Evolutionary conservation across 306 rosid genomes (phyloP).

Genomic region (Psophocarpus tetragonolobus): DNA sequence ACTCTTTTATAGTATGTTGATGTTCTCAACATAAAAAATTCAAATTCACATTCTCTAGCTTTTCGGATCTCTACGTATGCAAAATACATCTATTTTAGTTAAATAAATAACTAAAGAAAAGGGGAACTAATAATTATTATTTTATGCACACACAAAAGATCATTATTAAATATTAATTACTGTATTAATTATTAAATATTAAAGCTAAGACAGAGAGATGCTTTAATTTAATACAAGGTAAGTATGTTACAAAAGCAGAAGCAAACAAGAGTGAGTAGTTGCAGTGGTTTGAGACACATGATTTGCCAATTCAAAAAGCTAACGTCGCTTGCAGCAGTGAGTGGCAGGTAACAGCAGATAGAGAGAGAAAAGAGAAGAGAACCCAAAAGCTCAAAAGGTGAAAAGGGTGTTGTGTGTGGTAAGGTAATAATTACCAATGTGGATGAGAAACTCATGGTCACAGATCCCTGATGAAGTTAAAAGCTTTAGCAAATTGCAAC

Average conservation of each 20-base stretch:
- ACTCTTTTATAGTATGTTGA: too few relatives aligned
- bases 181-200: too few relatives aligned
- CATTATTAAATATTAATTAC: neutral
- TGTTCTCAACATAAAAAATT: too few relatives aligned
- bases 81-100: too few relatives aligned
- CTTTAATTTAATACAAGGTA: neutral
- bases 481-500: neutral
- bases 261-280: constrained; percentile 36
- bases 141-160: neutral
- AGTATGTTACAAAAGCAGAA: constrained; percentile 38
- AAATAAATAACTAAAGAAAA: too few relatives aligned
- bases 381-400: constrained; percentile 35
- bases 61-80: too few relatives aligned
- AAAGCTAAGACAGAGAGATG: neutral
- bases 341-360: neutral
- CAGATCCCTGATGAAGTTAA: constrained; percentile 44
- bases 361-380: neutral
- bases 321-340: constrained; percentile 25
- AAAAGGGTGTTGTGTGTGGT: constrained; percentile 36
- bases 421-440: constrained; percentile 54
- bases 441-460: constrained; percentile 38
- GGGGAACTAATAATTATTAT: too few relatives aligned
- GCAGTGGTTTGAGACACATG: constrained; percentile 57
- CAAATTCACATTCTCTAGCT: too few relatives aligned
- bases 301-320: constrained; percentile 48